Evolutionary conservation across 2,329 filamentous ascomycete species (phyloP), one percentile per base, ranked within the genome.

Genomic region (Fonsecaea monophora): DNA sequence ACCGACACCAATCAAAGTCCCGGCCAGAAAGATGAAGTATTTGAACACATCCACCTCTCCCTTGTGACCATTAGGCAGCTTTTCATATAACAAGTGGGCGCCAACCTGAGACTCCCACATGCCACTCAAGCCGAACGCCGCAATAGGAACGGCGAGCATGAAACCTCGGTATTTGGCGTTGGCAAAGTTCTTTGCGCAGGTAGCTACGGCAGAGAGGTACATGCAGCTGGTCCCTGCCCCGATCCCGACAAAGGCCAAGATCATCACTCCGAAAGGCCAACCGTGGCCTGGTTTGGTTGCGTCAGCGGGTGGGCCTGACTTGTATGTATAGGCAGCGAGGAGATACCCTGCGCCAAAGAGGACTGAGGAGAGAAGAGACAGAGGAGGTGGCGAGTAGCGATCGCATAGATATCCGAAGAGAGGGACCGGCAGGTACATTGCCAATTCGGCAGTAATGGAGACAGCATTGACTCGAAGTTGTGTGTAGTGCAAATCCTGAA

Each of bases 141-240:
- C 92, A 77, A 98, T 97, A 1, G 95, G 95, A 67, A 92, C 85
- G 1, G 94, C 94, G 63, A 99, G 84, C 67, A 96, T 94, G 59
- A 99, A 81, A 0, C 95, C 95, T 74, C 94, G 90, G 75, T 96
- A 90, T 75, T 90, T 91, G 3, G 93, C 92, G 68, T 90, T 89
- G 57, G 94, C 94, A 80, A 98, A 99, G 80, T 98, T 99, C 87
- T 99, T 99, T 40, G 95, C 95, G 75, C 93, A 97, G 0, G 94
- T 96, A 6, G 94, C 94, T n/a, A 99, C 90, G 1, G 92, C 90
- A 59, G 89, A 87, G 64, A 98, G 84, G 78, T 98, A 99, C 88
- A 98, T 93, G 77, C 87, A 88, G 71, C 91, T 92, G 0, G 94
- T 97, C 4, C 88, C 94, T 69, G 90, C 85, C 1, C 95, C 95